phyloP scores from a whole-genome alignment of 768 basidiomycete species.

The Rhizopogon vesiculosus region DNA sequence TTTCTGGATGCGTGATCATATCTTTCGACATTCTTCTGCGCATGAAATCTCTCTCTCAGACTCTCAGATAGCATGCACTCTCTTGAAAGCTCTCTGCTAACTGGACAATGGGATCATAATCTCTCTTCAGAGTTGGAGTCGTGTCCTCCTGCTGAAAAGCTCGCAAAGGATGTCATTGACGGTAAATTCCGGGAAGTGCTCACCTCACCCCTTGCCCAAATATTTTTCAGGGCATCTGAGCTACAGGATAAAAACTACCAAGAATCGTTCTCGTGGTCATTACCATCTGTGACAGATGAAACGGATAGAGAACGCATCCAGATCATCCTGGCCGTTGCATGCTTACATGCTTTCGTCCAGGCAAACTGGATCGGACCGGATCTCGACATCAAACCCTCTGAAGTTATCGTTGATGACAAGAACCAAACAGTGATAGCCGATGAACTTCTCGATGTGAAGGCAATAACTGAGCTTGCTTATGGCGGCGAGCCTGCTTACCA shows the following conservation, averaged over 20 bases:
- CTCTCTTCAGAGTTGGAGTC: constrained; percentile 18
- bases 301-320: constrained; percentile 49
- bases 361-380: constrained; percentile 96
- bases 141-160: constrained; percentile 19
- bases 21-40: not conserved
- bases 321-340: constrained; percentile 69
- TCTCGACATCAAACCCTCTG: constrained; percentile 50
- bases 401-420: constrained; percentile 33
- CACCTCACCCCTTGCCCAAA: constrained; percentile 38
- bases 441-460: constrained; percentile 54
- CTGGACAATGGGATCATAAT: constrained; percentile 37
- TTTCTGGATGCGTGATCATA: too few relatives aligned
- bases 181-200: constrained; percentile 55
- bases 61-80: constrained; percentile 11
- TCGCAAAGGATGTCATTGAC: constrained; percentile 53
- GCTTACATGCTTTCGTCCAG: constrained; percentile 88
- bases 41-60: not conserved
- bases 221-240: constrained; percentile 31
- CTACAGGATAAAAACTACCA: constrained; percentile 37
- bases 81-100: constrained; percentile 56
- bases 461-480: constrained; percentile 72
- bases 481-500: constrained; percentile 97
- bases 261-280: constrained; percentile 27
- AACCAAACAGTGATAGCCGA: constrained; percentile 31
- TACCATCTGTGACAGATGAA: constrained; percentile 24